These are phyloP conservation scores for Dipteronia sinensis DNA, from an alignment of 345 rosid species.

Conservation along the genomic window DNA sequence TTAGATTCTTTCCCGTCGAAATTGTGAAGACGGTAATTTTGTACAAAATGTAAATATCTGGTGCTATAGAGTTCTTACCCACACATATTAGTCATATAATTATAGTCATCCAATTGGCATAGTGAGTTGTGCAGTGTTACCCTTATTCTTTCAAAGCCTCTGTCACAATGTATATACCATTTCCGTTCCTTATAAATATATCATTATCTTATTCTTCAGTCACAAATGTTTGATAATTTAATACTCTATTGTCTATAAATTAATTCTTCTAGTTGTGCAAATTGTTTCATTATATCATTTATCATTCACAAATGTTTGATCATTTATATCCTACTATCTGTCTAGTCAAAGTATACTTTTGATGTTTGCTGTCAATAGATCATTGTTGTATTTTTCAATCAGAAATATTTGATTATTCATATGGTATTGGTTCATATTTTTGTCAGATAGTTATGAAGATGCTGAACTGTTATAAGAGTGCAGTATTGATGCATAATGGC, in stretches of 20 bases:
- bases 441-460: background rate
- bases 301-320: background rate
- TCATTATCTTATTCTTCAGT: background rate
- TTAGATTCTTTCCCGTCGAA: slow-evolving; percentile 37
- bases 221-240: background rate
- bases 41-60: slow-evolving; percentile 35
- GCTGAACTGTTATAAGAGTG: background rate
- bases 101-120: slow-evolving; percentile 16
- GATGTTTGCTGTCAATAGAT: background rate
- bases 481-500: background rate
- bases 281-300: background rate
- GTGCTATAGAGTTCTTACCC: slow-evolving; percentile 14
- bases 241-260: background rate
- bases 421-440: background rate
- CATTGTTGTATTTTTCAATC: background rate
- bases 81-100: slow-evolving; percentile 24
- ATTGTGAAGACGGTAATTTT: slow-evolving; percentile 28
- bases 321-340: background rate
- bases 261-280: background rate
- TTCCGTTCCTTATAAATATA: slow-evolving; percentile 10
- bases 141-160: slow-evolving; percentile 26
- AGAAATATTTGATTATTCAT: background rate
- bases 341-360: no score
- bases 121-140: slow-evolving; percentile 17
- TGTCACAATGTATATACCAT: slow-evolving; percentile 6